Evolutionary conservation across 2,329 filamentous ascomycete genomes (phyloP), one percentile per base, ranked within the genome.

Genomic region (Chaetomiaceae sp.): DNA sequence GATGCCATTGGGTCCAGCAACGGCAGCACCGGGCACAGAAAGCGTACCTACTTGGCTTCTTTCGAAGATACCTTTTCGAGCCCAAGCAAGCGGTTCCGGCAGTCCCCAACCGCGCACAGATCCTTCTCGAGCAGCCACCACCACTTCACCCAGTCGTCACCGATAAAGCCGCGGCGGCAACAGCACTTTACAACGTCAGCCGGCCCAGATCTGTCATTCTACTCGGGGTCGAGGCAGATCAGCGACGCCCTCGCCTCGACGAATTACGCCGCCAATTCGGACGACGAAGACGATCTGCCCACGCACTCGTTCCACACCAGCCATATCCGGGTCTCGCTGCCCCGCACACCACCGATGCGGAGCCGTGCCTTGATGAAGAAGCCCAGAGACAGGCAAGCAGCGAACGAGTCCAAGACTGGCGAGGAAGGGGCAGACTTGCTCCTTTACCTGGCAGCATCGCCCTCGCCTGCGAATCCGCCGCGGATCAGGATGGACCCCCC

Each of bases 261-360:
- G 71, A 81, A 78, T 74, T 81, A 85, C 70, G 78, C 80, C 27
- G 78, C 82, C 42, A 77, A 76, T 47, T 84, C 84, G 14, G 88
- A 94, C 61, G 89, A 95, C 52, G 91, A 96, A 40, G 90, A 96
- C 46, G 90, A 96, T 51, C 77, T 95, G 2, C 89, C 90, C 3
- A 73, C 84, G 37, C 86, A 88, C 66, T 90, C 88, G 3, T 91
- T 91, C 73, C 79, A 80, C 58, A 65, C 76, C 44, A 81, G 79
- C 55, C 78, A 82, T 63, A 73, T 84, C 49, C 81, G 78, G 43
- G 89, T 89, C n/a, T 95, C 91, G 12, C 91, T 91, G 34, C 91
- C 91, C 34, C 83, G 85, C 55, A 95, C 90, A 45, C 89, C 89
- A n/a, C 88, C 87, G 25, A 82, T 82, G 76, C 79, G 81, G 50